Evolutionary conservation across 202 grass and related monocot species (phyloP).

Genomic region (Schoenoplectus tabernaemontani): DNA sequence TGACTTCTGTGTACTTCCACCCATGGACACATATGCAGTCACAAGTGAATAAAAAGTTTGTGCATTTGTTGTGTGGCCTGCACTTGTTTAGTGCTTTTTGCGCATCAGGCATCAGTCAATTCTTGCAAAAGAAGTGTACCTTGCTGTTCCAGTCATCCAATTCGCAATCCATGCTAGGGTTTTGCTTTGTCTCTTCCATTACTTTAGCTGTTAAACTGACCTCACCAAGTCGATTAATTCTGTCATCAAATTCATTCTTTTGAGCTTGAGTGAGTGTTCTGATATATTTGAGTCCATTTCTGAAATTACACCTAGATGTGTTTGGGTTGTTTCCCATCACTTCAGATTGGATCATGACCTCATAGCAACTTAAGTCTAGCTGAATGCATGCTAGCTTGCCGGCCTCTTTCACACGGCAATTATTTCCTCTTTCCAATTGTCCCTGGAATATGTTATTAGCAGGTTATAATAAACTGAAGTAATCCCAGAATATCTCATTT

Average conservation of each 20-base stretch:
- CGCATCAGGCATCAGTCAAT: slow-evolving; percentile 78
- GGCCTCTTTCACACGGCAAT: slow-evolving; percentile 62
- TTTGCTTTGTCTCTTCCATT: slow-evolving; percentile 72
- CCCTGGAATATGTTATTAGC: slow-evolving; percentile 66
- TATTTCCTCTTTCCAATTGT: slow-evolving; percentile 51
- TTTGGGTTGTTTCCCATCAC: slow-evolving; percentile 37
- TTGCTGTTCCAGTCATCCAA: slow-evolving; percentile 86
- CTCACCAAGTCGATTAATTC: slow-evolving; percentile 25
- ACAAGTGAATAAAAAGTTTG: slow-evolving; percentile 85
- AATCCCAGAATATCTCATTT: slow-evolving; percentile 88
- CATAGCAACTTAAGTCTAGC: slow-evolving; percentile 56
- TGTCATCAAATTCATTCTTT: background rate
- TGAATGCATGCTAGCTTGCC: slow-evolving; percentile 54
- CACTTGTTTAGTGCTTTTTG: slow-evolving; percentile 73
- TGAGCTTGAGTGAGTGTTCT: slow-evolving; percentile 24
- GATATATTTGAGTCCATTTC: slow-evolving; percentile 48
- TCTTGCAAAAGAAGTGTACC: slow-evolving; percentile 96
- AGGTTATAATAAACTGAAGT: slow-evolving; percentile 65
- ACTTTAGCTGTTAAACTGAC: slow-evolving; percentile 52
- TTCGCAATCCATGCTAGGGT: slow-evolving; percentile 35
- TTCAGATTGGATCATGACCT: slow-evolving; percentile 61
- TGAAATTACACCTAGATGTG: slow-evolving; percentile 46
- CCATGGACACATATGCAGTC: slow-evolving; percentile 67
- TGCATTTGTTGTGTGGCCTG: slow-evolving; percentile 63
- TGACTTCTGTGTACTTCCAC: slow-evolving; percentile 79